These are phyloP conservation scores for Ploettnerulaceae sp. DNA, from an alignment of 2,329 filamentous ascomycete species.

Conservation along the genomic window DNA sequence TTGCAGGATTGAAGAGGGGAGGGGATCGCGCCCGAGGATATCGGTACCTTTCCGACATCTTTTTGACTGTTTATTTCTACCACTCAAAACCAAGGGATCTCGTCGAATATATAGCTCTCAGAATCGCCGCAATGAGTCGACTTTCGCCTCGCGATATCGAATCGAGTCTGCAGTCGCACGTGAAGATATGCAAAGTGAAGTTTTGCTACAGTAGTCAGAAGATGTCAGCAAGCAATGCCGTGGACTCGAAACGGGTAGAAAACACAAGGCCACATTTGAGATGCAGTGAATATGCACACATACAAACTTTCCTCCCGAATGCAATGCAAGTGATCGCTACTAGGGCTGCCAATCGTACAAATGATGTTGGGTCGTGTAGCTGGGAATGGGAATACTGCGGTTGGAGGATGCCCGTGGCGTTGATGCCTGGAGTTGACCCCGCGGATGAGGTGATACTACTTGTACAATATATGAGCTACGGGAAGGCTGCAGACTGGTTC, in stretches of 20 bases:
- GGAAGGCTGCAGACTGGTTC: not conserved
- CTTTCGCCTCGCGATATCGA: slow-evolving; percentile 2
- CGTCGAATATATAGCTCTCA: not conserved
- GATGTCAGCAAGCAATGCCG: slow-evolving; percentile 7
- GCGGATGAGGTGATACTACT: slow-evolving; percentile 6
- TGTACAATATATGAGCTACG: not conserved
- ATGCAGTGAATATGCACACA: slow-evolving; percentile 1
- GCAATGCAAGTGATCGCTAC: slow-evolving; percentile 3
- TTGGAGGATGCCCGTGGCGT: slow-evolving; percentile 6
- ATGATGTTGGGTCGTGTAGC: slow-evolving; percentile 5
- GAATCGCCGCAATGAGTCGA: not conserved
- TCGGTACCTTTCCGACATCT: slow-evolving; percentile 8
- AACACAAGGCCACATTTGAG: not conserved
- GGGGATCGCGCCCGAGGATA: slow-evolving; percentile 38
- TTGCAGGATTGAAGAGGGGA: slow-evolving; percentile 44
- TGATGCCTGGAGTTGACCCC: slow-evolving; percentile 12
- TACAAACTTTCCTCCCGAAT: not conserved
- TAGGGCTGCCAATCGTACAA: slow-evolving; percentile 11
- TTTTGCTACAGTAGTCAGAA: not conserved
- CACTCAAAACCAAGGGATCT: not conserved
- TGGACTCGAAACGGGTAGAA: slow-evolving; percentile 6
- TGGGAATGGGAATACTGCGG: slow-evolving; percentile 2
- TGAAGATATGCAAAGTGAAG: slow-evolving; percentile 9
- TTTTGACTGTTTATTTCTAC: not conserved
- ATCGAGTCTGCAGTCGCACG: slow-evolving; percentile 18